Percentiles rank a stretch among this genome's conserved stretches.
These are phyloP conservation scores for Penicillium concentricum DNA, from an alignment of 2,329 filamentous ascomycete species.

Conservation along the genomic window DNA sequence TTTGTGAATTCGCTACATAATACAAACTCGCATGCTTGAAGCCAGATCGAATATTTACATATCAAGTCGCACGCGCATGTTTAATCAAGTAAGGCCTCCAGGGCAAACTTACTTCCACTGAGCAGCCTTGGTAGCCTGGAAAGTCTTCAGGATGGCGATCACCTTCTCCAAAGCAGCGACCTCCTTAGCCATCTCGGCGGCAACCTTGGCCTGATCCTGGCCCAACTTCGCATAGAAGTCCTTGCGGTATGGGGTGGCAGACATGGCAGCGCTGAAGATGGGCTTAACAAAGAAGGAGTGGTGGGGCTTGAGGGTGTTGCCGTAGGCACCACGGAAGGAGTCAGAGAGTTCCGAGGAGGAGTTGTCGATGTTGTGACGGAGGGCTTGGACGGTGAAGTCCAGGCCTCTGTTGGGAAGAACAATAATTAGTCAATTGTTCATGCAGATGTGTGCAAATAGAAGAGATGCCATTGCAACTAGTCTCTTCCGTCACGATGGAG, in stretches of 20 bases:
- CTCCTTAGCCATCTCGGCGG: constrained; percentile 66
- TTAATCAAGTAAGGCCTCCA: constrained; percentile 5
- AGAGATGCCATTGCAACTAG: not conserved
- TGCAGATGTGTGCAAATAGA: not conserved
- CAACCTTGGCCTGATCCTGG: constrained; percentile 53
- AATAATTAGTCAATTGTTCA: not conserved
- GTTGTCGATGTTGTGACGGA: constrained; percentile 72
- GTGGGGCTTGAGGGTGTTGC: constrained; percentile 82
- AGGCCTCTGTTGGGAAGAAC: constrained; percentile 63
- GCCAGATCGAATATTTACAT: constrained; percentile 25
- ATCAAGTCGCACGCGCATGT: constrained; percentile 12
- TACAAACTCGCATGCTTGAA: constrained; percentile 15
- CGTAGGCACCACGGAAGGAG: constrained; percentile 86
- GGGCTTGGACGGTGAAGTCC: constrained; percentile 85
- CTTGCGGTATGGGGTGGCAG: constrained; percentile 85
- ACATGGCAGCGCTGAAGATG: constrained; percentile 90
- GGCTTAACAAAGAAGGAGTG: constrained; percentile 89
- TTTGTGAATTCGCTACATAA: constrained; percentile 18
- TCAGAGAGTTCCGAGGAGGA: constrained; percentile 71
- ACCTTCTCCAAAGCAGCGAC: constrained; percentile 74
- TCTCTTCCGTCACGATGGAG: not conserved
- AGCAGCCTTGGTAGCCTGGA: constrained; percentile 56
- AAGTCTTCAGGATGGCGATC: constrained; percentile 71
- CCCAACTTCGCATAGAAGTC: constrained; percentile 89
- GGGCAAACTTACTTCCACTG: constrained; percentile 38